Base-by-base conservation (phyloP, 768 basidiomycete genomes). In the Tricholoma bakamatsutake region DNA sequence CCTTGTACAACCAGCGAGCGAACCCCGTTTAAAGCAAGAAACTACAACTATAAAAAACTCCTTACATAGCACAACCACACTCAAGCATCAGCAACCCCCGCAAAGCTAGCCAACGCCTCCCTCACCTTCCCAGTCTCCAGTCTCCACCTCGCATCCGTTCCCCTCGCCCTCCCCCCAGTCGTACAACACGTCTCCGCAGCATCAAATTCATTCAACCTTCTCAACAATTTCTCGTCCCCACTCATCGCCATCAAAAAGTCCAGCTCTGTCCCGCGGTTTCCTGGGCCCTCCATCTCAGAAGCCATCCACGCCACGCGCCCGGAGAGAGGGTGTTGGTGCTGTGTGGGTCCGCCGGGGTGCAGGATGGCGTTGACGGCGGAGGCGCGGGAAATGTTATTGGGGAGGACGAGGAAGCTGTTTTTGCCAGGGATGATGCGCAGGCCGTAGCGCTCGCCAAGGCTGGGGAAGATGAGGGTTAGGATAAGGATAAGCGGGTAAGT, bases 351-450 rank as follows among this genome's bases (percentile, higher is more conserved):
- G 4, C 83, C 84, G 0, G 87, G 85, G 62, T 86, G 83, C 12
- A 91, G 67, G 56, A 92, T 85, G n/a, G 86, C 82, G 43, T 86
- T 87, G 1, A 92, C 87, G 0, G 90, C 90, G 0, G 86, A 87
- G n/a, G 86, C 87, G 18, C 90, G 83, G 9, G 88, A 91, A 59
- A 90, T 82, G 60, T 89, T 87, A 72, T 85, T 89, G 2, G 90
- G 90, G 4, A 93, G 75, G 28, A 93, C 84, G 52, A 93, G 82
- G 80, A 93, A 93, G 50, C 80, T 81, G 68, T 85, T 90, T 53
- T 80, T 73, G 2, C 88, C 89, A 0, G 90, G 90, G 50, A 93
- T 88, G 64, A 92, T 92, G 21, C 90, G 84, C 8, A 93, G 72
- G 1, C 88, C 87, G 64, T 88, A 92, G 0, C 87, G 83, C 66